Evolutionary conservation across 106 monocot genomes (phyloP).

Genomic region (Vanilla planifolia): DNA sequence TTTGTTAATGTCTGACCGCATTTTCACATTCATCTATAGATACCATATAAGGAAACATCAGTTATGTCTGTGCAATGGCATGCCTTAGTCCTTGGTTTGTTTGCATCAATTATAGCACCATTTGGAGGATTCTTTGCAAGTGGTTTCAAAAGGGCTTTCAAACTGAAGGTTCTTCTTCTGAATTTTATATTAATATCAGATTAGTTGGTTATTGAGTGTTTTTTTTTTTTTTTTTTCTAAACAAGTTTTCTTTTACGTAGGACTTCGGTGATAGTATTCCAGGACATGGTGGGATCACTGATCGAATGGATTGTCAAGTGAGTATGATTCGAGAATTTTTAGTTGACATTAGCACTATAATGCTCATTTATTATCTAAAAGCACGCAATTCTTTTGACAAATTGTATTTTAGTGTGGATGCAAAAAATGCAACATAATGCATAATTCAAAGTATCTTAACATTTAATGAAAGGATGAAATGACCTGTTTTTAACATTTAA

Average conservation of each 20-base stretch:
- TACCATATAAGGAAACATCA: slow-evolving; percentile 72
- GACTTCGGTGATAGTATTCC: slow-evolving; percentile 99
- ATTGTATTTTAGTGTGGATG: too few relatives aligned
- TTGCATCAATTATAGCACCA: slow-evolving; percentile 97
- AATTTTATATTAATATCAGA: neutral
- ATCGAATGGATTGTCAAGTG: slow-evolving; percentile 99
- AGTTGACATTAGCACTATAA: too few relatives aligned
- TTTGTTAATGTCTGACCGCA: neutral
- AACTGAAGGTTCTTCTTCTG: slow-evolving; percentile 59
- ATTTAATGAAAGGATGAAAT: too few relatives aligned
- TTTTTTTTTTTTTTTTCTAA: neutral
- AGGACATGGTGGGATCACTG: slow-evolving; percentile 98
- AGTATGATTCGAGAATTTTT: slow-evolving; percentile 1
- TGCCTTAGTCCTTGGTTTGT: slow-evolving; percentile 92
- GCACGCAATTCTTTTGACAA: too few relatives aligned
- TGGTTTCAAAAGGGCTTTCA: slow-evolving; percentile 96
- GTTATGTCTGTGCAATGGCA: slow-evolving; percentile 89
- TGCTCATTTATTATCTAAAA: too few relatives aligned
- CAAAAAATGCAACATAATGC: too few relatives aligned
- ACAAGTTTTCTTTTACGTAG: slow-evolving; percentile 20
- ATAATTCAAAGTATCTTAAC: too few relatives aligned
- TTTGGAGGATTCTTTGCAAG: slow-evolving; percentile 99
- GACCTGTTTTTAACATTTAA: too few relatives aligned
- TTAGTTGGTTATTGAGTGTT: neutral
- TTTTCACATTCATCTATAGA: slow-evolving; percentile 32